These are phyloP conservation scores for Hyphopichia burtonii DNA, from an alignment of 1,139 yeast species.

Conservation along the genomic window DNA sequence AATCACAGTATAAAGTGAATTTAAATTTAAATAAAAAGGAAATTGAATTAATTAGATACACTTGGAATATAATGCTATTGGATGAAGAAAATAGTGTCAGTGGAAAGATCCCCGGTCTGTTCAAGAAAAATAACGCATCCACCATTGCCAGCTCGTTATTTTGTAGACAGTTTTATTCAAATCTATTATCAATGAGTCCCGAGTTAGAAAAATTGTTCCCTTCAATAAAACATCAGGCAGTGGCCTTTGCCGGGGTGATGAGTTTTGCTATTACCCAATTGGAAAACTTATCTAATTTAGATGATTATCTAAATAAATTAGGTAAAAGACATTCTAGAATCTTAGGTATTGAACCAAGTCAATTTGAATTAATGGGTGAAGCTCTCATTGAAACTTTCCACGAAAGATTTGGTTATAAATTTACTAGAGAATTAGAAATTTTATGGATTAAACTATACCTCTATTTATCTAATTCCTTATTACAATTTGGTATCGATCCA, in stretches of 20 bases:
- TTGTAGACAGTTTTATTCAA: slow-evolving; percentile 63
- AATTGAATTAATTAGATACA: slow-evolving; percentile 40
- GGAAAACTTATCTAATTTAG: slow-evolving; percentile 43
- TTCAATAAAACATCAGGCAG: slow-evolving; percentile 67
- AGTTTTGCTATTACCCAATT: slow-evolving; percentile 55
- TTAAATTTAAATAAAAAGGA: slow-evolving; percentile 31
- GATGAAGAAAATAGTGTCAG: slow-evolving; percentile 28
- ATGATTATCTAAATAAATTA: slow-evolving; percentile 59
- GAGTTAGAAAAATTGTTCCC: slow-evolving; percentile 59
- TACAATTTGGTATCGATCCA: slow-evolving; percentile 69
- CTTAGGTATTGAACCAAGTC: slow-evolving; percentile 69
- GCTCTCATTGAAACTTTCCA: slow-evolving; percentile 73
- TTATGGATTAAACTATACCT: slow-evolving; percentile 71
- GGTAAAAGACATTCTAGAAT: slow-evolving; percentile 79
- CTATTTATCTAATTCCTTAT: slow-evolving; percentile 62
- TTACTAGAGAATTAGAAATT: slow-evolving; percentile 53
- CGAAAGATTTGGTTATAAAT: slow-evolving; percentile 56
- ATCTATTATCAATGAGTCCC: slow-evolving; percentile 54
- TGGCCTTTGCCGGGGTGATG: slow-evolving; percentile 78
- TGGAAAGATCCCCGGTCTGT: slow-evolving; percentile 29
- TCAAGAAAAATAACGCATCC: slow-evolving; percentile 18
- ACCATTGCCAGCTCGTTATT: slow-evolving; percentile 49
- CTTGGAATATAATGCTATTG: slow-evolving; percentile 45
- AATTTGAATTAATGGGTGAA: slow-evolving; percentile 77
- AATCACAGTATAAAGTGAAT: slow-evolving; percentile 25